phyloP scores from a whole-genome alignment of 176 grass and related monocot species.

The Dactylis glomerata region DNA sequence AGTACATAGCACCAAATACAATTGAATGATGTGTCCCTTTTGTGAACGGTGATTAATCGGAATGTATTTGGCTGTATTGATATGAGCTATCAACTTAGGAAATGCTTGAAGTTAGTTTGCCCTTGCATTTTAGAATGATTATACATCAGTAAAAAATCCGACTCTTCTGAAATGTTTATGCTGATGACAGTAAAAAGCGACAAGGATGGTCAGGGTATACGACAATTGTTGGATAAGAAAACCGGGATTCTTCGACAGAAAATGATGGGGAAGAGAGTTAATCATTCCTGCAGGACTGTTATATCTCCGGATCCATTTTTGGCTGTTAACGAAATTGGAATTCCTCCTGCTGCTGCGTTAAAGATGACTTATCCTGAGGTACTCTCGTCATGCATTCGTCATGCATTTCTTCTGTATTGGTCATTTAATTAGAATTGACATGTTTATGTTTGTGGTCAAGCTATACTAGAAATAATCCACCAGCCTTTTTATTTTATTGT shows the following conservation, averaged over 20 bases:
- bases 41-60: background rate
- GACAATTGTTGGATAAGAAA: conserved; percentile 88
- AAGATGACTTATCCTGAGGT: conserved; percentile 91
- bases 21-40: background rate
- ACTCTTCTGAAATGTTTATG: conserved; percentile 31
- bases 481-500: background rate
- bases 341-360: conserved; percentile 89
- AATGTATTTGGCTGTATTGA: background rate
- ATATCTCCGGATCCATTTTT: conserved; percentile 97
- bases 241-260: conserved; percentile 89
- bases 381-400: conserved; percentile 19
- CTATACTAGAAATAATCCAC: conserved; percentile 9
- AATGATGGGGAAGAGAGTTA: conserved; percentile 99
- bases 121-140: background rate
- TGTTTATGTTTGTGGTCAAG: background rate
- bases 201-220: conserved; percentile 63
- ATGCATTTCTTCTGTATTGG: conserved; percentile 12
- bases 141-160: background rate
- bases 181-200: conserved; percentile 56
- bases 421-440: background rate
- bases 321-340: conserved; percentile 93
- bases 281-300: conserved; percentile 90
- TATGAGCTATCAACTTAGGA: conserved; percentile 5
- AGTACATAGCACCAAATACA: background rate
- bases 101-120: conserved; percentile 6